Base-by-base conservation (phyloP, 352 stramenopile species). In the Phytophthora pluvialis region DNA sequence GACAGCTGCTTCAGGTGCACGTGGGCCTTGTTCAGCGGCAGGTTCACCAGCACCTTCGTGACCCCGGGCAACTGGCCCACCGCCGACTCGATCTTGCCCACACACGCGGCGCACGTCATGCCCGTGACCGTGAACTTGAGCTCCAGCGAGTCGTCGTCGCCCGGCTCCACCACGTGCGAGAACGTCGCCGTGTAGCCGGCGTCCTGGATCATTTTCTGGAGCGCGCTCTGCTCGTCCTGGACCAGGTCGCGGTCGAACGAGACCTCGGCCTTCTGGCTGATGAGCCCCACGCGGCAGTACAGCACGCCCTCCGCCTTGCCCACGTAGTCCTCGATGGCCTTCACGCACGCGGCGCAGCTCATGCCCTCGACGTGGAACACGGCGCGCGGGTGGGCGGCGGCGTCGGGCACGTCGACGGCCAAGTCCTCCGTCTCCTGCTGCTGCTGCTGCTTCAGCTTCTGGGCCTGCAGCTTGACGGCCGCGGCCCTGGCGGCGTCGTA, bases 321-420 rank as follows among this genome's bases (percentile, higher is more conserved):
- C 51, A 96, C 33, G 26, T 89, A 75, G 56, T 94, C 84, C 76
- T 96, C 86, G 40, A 96, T 94, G 52, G 82, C 81, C 69, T 96
- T 96, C 51, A 94, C 88, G 58, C 88, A 96, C 8, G 88, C 88
- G 3, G 88, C 88, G 57, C 86, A 96, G 63, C 84, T 94, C 88
- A 94, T 94, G 48, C 88, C 88, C 78, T 93, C 76, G 12, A 94
- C 85, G 29, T 83, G 82, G 72, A 94, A 93, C 53, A 93, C 88
- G 13, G 86, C 86, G 35, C 84, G 83, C 38, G 88, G 86, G 58
- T 94, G 64, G 5, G 71, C 46, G 8, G 48, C 29, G 2, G 70
- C 60, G 42, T 81, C 72, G 4, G 71, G 59, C 5, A 88, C 46
- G 29, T 81, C 66, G 9, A 80, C 25, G 6, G 64, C 45, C 18